These are phyloP conservation scores for Diaporthe australafricana DNA, from an alignment of 2,329 filamentous ascomycete species.

Conservation along the genomic window DNA sequence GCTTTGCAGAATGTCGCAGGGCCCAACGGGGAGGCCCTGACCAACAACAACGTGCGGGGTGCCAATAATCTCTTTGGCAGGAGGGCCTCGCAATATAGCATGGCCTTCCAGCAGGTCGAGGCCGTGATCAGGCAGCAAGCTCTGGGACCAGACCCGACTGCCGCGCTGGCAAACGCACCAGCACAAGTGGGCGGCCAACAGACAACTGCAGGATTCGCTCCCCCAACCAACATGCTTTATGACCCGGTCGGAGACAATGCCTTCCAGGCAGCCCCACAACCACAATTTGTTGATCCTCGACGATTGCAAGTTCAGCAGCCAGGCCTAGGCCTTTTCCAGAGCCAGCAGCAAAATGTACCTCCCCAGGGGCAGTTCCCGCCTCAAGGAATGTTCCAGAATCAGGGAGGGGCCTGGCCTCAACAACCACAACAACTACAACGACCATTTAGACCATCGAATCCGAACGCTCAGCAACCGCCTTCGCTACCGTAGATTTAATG, in stretches of 20 bases:
- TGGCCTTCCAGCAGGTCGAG: slow-evolving; percentile 23
- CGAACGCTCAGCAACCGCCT: not conserved
- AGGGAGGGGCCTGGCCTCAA: not conserved
- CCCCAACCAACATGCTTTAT: not conserved
- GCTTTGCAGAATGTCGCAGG: slow-evolving; percentile 20
- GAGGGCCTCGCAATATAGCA: not conserved
- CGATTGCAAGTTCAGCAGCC: not conserved
- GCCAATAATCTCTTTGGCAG: slow-evolving; percentile 13
- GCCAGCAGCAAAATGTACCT: not conserved
- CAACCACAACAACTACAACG: too few species aligned
- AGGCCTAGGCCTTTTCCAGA: not conserved
- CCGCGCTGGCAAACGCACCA: not conserved
- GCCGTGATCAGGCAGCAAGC: slow-evolving; percentile 19
- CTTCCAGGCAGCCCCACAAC: not conserved
- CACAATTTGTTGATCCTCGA: too few species aligned
- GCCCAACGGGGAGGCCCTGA: not conserved
- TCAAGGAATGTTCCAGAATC: not conserved
- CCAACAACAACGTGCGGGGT: slow-evolving; percentile 6
- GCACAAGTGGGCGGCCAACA: not conserved
- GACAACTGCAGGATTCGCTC: not conserved
- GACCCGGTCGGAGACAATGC: not conserved
- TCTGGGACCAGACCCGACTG: not conserved
- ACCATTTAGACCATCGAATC: too few species aligned
- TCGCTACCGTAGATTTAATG: not conserved
- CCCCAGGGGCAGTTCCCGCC: not conserved